Conservation (phyloP, 352 stramenopile species). For the Phytophthora lateralis region DNA sequence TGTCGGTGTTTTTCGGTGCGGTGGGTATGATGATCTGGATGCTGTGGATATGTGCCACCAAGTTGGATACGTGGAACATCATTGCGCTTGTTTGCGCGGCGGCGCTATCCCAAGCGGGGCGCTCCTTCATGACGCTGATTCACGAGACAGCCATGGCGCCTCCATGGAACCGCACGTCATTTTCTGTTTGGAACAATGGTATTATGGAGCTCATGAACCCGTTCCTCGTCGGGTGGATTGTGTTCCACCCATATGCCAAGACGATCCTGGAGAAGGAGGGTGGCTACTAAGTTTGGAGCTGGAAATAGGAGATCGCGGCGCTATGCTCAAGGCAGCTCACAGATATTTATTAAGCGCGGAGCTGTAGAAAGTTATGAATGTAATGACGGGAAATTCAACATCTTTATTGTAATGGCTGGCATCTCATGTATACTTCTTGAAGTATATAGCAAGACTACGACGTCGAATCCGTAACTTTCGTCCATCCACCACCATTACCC, state of each 20-base stretch:
- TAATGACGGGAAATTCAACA: constrained; percentile 6
- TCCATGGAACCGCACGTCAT: constrained; percentile 19
- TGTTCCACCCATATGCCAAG: constrained; percentile 72
- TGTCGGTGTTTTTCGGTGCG: constrained; percentile 26
- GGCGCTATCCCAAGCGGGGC: constrained; percentile 42
- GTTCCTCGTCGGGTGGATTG: constrained; percentile 65
- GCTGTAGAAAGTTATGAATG: constrained; percentile 5
- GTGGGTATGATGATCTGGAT: constrained; percentile 31
- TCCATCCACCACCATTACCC: constrained; percentile 22
- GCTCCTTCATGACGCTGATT: constrained; percentile 46
- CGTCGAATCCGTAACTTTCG: constrained; percentile 12
- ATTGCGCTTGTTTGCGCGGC: constrained; percentile 37
- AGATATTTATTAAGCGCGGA: constrained; percentile 39
- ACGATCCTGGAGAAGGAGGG: constrained; percentile 35
- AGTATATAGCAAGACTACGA: not conserved
- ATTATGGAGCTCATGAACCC: constrained; percentile 61
- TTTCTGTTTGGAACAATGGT: constrained; percentile 49
- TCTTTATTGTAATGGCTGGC: constrained; percentile 1
- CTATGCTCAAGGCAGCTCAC: not conserved
- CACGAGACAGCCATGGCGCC: constrained; percentile 44
- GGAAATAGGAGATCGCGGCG: constrained; percentile 7
- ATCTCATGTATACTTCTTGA: not conserved
- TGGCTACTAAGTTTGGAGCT: constrained; percentile 17
- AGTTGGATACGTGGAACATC: constrained; percentile 41
- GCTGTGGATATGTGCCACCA: constrained; percentile 17